Percentiles rank a stretch among this genome's conserved stretches.
Conservation (phyloP, 1,139 yeast genomes). For the Yamadazyma spencermartinsiae region DNA sequence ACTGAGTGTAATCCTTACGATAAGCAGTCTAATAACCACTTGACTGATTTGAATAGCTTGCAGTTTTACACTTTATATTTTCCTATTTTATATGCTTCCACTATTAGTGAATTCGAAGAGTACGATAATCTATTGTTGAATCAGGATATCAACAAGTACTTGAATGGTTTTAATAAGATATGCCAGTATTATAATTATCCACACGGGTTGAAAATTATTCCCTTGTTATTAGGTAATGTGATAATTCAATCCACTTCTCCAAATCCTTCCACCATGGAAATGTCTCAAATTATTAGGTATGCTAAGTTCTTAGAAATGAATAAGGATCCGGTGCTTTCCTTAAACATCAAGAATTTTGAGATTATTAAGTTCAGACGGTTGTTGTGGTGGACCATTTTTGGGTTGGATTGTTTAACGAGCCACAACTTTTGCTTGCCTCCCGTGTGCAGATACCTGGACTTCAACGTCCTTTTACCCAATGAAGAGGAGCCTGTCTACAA, state of each 20-base stretch:
- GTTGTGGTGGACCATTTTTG: constrained; percentile 67
- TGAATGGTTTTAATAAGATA: constrained; percentile 48
- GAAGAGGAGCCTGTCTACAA: constrained; percentile 42
- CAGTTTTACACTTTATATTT: constrained; percentile 51
- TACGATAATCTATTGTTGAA: constrained; percentile 47
- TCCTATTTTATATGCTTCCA: constrained; percentile 54
- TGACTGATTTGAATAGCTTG: constrained; percentile 32
- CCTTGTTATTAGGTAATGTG: constrained; percentile 50
- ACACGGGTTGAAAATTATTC: constrained; percentile 49
- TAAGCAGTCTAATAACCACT: constrained; percentile 16
- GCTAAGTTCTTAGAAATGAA: constrained; percentile 58
- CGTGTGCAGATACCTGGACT: constrained; percentile 52
- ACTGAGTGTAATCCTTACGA: constrained; percentile 22
- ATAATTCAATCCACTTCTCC: constrained; percentile 57
- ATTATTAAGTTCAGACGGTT: constrained; percentile 54
- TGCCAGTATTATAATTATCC: constrained; percentile 55
- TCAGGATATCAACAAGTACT: constrained; percentile 50
- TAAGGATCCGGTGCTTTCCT: constrained; percentile 56
- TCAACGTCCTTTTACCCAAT: constrained; percentile 56
- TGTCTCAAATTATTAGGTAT: constrained; percentile 50
- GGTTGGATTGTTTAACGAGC: constrained; percentile 58
- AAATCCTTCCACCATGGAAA: constrained; percentile 54
- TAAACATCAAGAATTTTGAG: constrained; percentile 48
- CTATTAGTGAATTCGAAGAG: constrained; percentile 57
- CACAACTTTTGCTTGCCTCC: constrained; percentile 61